phyloP scores from a whole-genome alignment of 805 yeast genomes.

The Wickerhamomyces xylosicus region DNA sequence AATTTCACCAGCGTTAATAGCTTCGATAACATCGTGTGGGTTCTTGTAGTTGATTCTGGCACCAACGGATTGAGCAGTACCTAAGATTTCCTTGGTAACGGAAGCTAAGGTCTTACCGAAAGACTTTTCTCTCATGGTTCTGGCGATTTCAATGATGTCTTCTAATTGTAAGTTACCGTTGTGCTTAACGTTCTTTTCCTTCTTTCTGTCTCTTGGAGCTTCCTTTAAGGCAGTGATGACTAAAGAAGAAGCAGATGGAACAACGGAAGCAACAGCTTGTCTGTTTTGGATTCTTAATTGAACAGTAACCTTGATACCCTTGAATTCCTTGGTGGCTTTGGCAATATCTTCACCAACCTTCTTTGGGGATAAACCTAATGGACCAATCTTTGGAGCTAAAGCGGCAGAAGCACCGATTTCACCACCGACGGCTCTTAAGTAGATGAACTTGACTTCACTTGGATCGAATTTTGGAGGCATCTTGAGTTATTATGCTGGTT shows the following conservation, averaged over 20 bases:
- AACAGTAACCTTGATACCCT: constrained; percentile 98
- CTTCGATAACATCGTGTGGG: constrained; percentile 98
- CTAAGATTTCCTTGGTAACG: constrained; percentile 96
- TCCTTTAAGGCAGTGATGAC: constrained; percentile 99
- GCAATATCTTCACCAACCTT: constrained; percentile 99
- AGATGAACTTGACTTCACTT: constrained; percentile 93
- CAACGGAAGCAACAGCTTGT: constrained; percentile 98
- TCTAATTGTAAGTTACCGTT: constrained; percentile 96
- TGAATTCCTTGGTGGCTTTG: constrained; percentile 98
- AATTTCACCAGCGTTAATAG: constrained; percentile 96
- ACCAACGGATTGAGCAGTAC: constrained; percentile 99
- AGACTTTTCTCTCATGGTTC: constrained; percentile 94
- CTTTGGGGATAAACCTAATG: constrained; percentile 99
- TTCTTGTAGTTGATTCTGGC: constrained; percentile 99
- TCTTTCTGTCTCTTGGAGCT: constrained; percentile 99
- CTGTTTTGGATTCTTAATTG: constrained; percentile 99
- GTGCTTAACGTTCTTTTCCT: constrained; percentile 99
- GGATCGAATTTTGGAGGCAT: constrained; percentile 99
- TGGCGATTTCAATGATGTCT: constrained; percentile 94
- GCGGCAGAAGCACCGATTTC: constrained; percentile 99
- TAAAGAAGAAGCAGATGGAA: constrained; percentile 98
- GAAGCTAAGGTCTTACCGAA: constrained; percentile 97
- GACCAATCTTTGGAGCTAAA: constrained; percentile 99
- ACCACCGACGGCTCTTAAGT: constrained; percentile 99
- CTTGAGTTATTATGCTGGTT: constrained; percentile 17